phyloP scores from a whole-genome alignment of 257 asterid species.

The Knoxia roxburghii region DNA sequence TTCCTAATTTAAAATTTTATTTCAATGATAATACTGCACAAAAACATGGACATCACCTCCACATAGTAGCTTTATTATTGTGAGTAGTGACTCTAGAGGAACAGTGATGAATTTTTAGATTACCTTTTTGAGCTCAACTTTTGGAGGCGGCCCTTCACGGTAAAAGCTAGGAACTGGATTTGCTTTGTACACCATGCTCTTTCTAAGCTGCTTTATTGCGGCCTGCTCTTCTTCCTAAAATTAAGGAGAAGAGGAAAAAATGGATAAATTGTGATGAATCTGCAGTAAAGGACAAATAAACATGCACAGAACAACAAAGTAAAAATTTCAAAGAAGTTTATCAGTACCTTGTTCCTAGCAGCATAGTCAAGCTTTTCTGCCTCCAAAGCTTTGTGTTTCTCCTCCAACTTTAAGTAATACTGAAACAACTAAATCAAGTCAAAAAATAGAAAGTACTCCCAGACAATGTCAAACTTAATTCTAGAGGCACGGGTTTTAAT shows the following conservation, averaged over 20 bases:
- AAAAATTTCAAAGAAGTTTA: background rate
- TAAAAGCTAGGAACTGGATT: conserved; percentile 91
- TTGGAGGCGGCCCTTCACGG: conserved; percentile 84
- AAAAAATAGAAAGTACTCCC: conserved; percentile 2
- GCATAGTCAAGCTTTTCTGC: conserved; percentile 63
- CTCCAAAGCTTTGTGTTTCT: conserved; percentile 84
- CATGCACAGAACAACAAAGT: background rate
- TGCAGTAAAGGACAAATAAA: conserved; percentile 2
- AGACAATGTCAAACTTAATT: background rate
- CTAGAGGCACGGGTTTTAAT: background rate
- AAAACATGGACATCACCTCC: background rate
- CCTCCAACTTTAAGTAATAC: conserved; percentile 74
- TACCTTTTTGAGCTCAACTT: conserved; percentile 82
- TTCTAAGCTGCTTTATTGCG: conserved; percentile 72
- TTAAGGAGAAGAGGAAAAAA: conserved; percentile 14
- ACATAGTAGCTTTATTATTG: background rate
- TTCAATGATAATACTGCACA: background rate
- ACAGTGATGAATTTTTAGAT: background rate
- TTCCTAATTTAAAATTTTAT: background rate
- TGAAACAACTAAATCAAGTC: conserved; percentile 17
- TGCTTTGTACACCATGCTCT: conserved; percentile 71
- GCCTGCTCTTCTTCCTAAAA: conserved; percentile 77
- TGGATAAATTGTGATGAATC: background rate
- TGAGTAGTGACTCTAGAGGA: background rate
- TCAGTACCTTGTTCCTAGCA: conserved; percentile 61